Base-by-base conservation (phyloP, 441 rosid genomes). In the Jatropha multifida region DNA sequence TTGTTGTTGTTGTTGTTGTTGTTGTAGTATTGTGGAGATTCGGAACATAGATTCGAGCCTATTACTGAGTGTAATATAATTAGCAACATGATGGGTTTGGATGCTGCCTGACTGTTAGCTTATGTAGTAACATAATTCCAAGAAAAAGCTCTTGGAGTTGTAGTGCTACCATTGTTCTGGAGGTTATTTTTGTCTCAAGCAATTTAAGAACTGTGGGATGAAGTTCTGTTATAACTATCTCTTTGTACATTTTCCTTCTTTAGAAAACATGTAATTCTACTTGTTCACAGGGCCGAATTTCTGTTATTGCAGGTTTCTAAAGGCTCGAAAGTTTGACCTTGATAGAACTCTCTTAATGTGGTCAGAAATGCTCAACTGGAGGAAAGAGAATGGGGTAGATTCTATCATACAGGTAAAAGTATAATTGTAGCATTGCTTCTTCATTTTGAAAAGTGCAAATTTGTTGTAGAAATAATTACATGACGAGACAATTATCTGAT, bases 281-380 rank as follows among this genome's bases (percentile, higher is more conserved):
- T 4, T 54, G 6, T 17, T n/a, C 18, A 18, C 73, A 67, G 63
- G 56, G 61, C 23, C 77, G 69, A 40, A 64, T 78, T 60, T 72
- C 58, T 72, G 41, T 42, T 65, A 38, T 62, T 70, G 81, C 85
- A 94, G 99, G 82, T 93, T 94, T 83, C 75, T 94, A 66, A 93
- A 91, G 83, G 97, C 99, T 63, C 90, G 97, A 82, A 91, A 86
- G 68, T 93, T 94, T 79, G 96, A 91, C 83, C 72, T 78, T 26
- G 96, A 91, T 68, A 94, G 90, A 88, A 82, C 99, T 26, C 62
- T 86, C 56, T 86, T 86, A 68, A 94, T 94, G 99, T 94, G 99
- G 99, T 89, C 87, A 75, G 95, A 90, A 48, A 94, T 93, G 99
- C 87, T 94, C 62, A 88, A 89, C 65, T 94, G 97, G 99, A 94